Base-by-base conservation (phyloP, 1,284 basidiomycete species). In the Puccinia hordei region DNA sequence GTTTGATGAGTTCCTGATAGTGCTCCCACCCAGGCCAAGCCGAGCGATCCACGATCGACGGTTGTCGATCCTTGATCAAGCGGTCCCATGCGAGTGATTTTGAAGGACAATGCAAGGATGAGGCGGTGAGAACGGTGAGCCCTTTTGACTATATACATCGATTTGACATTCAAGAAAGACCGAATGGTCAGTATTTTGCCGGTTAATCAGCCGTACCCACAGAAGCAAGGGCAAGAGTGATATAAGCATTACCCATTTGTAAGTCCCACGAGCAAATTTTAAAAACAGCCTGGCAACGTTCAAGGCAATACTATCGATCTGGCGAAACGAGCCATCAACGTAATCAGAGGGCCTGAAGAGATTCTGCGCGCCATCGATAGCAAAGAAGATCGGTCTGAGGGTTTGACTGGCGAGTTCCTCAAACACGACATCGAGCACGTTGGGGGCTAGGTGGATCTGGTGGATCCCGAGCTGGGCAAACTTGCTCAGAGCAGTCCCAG, bases 351-450 rank as follows among this genome's bases (percentile, higher is more conserved):
- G 73, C 41, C 65, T 77, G 46, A 73, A 81, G 8, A 81, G 57
- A 27, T 78, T 78, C 61, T 81, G 81, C 1, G 73, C 57, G 55
- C 76, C 73, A 53, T 81, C 81, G 30, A 81, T 73, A 5, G 81
- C 81, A 22, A 81, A 33, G 19, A 81, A 53, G 19, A 80, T 59
- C 35, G 81, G 81, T 63, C 51, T 41, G 5, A 51, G 30, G n/a
- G 79, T 51, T 72, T 81, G 81, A 61, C 27, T 41, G 6, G 55
- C 24, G 2, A 81, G 51, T 44, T 71, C 33, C 19, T 80, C 63
- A 9, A 81, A 73, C 0, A 68, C 65, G 49, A 72, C 74, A 4
- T 81, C 66, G 0, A 81, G 44, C 0, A 74, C 46, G 17, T 44
- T 51, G 0, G 72, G 68, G 6, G 81, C 81, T 3, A 68, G 35